phyloP scores from a whole-genome alignment of 1,284 basidiomycete genomes.

The Heimioporus punctisporus region DNA sequence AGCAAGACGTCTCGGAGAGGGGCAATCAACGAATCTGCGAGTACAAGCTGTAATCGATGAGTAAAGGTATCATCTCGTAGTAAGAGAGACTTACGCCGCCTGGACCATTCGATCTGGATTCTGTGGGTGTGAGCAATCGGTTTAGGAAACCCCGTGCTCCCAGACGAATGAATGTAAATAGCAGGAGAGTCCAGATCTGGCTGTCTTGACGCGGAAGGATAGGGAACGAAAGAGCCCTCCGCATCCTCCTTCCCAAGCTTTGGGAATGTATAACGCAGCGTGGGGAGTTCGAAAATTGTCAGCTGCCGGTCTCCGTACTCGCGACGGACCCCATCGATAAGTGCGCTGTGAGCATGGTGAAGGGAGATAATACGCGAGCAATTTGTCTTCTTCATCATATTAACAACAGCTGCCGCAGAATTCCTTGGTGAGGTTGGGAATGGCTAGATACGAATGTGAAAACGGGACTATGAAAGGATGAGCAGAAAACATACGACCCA shows the following conservation, averaged over 20 bases:
- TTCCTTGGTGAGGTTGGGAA: constrained; percentile 38
- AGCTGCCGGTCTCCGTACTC: not conserved
- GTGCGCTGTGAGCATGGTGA: constrained; percentile 17
- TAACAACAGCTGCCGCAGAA: constrained; percentile 28
- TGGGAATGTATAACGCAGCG: not conserved
- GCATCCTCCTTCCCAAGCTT: not conserved
- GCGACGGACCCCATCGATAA: constrained; percentile 27
- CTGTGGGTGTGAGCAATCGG: not conserved
- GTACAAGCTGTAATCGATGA: not conserved
- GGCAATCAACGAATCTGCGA: not conserved
- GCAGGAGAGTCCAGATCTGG: not conserved
- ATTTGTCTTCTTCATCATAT: constrained; percentile 30
- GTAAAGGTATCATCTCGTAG: not conserved
- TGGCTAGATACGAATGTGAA: constrained; percentile 25
- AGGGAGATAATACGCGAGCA: constrained; percentile 36
- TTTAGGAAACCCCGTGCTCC: not conserved
- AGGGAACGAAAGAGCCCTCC: not conserved
- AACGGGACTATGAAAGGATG: not conserved
- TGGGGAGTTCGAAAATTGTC: not conserved
- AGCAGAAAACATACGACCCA: constrained; percentile 22
- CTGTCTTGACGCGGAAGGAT: not conserved
- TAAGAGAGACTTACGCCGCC: not conserved
- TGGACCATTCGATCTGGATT: not conserved
- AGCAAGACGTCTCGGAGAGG: not conserved
- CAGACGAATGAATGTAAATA: not conserved